Percentiles rank a stretch among this genome's conserved stretches.
Evolutionary conservation across 768 basidiomycete species (phyloP).

Genomic region (Pulveroboletus frians): DNA sequence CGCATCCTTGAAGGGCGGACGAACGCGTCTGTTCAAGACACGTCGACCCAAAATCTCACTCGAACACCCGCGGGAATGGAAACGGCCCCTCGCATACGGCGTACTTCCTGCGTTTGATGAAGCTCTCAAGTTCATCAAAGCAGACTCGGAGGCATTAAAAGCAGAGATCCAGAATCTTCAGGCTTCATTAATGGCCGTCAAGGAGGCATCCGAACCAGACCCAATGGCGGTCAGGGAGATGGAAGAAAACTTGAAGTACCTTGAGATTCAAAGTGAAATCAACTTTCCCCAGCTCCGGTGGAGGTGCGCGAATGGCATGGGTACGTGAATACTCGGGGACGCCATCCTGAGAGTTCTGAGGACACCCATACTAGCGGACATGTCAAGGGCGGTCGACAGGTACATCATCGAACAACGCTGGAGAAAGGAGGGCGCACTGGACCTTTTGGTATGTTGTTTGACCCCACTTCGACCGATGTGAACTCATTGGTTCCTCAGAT

Average conservation of each 20-base stretch:
- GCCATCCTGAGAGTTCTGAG: not conserved
- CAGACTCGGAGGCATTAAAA: slow-evolving; percentile 52
- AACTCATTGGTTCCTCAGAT: slow-evolving; percentile 47
- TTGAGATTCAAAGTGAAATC: slow-evolving; percentile 75
- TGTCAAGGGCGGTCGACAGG: slow-evolving; percentile 67
- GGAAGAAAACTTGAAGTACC: slow-evolving; percentile 47
- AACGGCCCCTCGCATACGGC: slow-evolving; percentile 53
- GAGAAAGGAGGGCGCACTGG: slow-evolving; percentile 79
- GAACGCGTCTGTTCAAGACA: slow-evolving; percentile 21
- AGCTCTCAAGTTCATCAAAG: slow-evolving; percentile 64
- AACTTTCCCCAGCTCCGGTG: slow-evolving; percentile 83
- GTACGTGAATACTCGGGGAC: slow-evolving; percentile 38
- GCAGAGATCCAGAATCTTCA: slow-evolving; percentile 21
- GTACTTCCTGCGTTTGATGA: slow-evolving; percentile 80
- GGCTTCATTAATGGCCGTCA: slow-evolving; percentile 14
- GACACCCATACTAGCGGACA: slow-evolving; percentile 44
- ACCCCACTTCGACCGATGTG: not conserved
- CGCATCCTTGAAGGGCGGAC: slow-evolving; percentile 1
- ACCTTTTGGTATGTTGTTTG: slow-evolving; percentile 56
- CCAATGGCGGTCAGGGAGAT: slow-evolving; percentile 39
- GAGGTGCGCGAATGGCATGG: slow-evolving; percentile 73
- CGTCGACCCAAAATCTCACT: slow-evolving; percentile 50
- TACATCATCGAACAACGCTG: slow-evolving; percentile 79
- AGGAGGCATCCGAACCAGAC: slow-evolving; percentile 27
- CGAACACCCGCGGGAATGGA: slow-evolving; percentile 56